Evolutionary conservation across 2,329 filamentous ascomycete genomes (phyloP), one percentile per base, ranked within the genome.

Genomic region (Phialophora tarda): DNA sequence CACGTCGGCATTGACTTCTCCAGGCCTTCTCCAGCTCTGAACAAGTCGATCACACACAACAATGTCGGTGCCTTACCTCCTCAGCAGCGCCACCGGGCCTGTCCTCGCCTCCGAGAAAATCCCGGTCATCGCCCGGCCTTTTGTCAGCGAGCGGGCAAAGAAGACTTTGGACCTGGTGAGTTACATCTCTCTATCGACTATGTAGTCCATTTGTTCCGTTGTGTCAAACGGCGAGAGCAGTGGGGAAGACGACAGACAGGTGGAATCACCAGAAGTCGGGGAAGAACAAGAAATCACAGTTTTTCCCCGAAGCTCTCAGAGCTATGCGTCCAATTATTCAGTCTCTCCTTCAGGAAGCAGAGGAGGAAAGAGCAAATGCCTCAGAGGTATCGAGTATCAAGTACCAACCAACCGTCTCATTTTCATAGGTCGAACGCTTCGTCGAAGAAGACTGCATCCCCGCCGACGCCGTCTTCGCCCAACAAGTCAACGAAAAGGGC

Each of bases 401-500:
- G 21, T 62, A 28, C 44, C 59, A 51, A 68, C 47, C 38, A 44
- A 44, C 17, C 14, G 21, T 44, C 26, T n/a, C 21, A 24, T 23
- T 32, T 41, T 7, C 17, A 28, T 70, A 88, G 86, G 91, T 99
- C 72, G 92, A 94, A 83, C 92, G 93, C 79, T 99, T 99, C 75
- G 95, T 99, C 73, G 91, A 98, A 77, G 93, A 97, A 80, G 93
- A 97, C 84, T 99, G 91, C 78, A 89, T 93, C 72, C 91, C 90
- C 67, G 91, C 92, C 77, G 94, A 98, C 76, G 83, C 89, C 64
- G 86, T 97, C 71, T 90, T 91, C 78, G 82, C 88, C 65, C 91
- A 92, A 73, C 91, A 96, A 80, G 84, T 96, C 62, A 61, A 61
- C 48, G 23, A 26, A 53, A 53, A 61, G 11, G 93, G 92, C 73